Evolutionary conservation across 108 stramenopile species (phyloP).

Genomic region (Cyclotella baltica): DNA sequence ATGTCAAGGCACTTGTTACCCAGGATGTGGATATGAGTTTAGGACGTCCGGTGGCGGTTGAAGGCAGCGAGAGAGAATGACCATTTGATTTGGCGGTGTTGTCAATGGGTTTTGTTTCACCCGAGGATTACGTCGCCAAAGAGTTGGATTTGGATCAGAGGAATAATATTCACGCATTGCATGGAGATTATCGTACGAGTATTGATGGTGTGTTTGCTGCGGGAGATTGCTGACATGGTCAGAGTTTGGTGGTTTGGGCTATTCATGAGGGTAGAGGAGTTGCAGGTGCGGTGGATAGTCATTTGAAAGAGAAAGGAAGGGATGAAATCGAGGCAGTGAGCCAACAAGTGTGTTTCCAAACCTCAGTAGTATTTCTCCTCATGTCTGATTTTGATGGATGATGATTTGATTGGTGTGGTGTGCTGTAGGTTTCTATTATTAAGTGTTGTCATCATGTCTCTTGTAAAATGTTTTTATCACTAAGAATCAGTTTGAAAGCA

Average conservation of each 20-base stretch:
- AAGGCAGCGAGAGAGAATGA: slow-evolving; percentile 94
- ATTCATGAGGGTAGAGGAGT: slow-evolving; percentile 98
- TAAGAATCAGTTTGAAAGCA: too few species aligned
- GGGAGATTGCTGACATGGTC: slow-evolving; percentile 97
- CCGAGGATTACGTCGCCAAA: slow-evolving; percentile 85
- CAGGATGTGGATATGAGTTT: slow-evolving; percentile 93
- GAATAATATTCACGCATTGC: slow-evolving; percentile 96
- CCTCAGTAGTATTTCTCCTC: slow-evolving; percentile 82
- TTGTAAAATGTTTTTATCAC: too few species aligned
- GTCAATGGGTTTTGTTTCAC: slow-evolving; percentile 98
- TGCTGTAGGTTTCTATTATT: too few species aligned
- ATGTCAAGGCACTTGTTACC: slow-evolving; percentile 94
- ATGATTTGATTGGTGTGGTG: too few species aligned
- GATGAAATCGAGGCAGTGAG: slow-evolving; percentile 59
- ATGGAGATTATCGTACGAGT: too few species aligned
- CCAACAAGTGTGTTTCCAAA: slow-evolving; percentile 78
- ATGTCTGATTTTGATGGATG: slow-evolving; percentile 10
- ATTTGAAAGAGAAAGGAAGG: slow-evolving; percentile 79
- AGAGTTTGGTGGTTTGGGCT: slow-evolving; percentile 98
- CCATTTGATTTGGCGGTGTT: slow-evolving; percentile 91
- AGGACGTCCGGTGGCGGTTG: slow-evolving; percentile 78
- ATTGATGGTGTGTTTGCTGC: slow-evolving; percentile 97
- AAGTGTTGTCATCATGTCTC: too few species aligned
- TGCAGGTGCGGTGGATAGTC: slow-evolving; percentile 85
- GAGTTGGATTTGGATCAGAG: slow-evolving; percentile 91